A percentile compares a stretch with the other conserved stretches of the same genome.
phyloP scores from a whole-genome alignment of 768 basidiomycete genomes.

The Russula ochroleuca region DNA sequence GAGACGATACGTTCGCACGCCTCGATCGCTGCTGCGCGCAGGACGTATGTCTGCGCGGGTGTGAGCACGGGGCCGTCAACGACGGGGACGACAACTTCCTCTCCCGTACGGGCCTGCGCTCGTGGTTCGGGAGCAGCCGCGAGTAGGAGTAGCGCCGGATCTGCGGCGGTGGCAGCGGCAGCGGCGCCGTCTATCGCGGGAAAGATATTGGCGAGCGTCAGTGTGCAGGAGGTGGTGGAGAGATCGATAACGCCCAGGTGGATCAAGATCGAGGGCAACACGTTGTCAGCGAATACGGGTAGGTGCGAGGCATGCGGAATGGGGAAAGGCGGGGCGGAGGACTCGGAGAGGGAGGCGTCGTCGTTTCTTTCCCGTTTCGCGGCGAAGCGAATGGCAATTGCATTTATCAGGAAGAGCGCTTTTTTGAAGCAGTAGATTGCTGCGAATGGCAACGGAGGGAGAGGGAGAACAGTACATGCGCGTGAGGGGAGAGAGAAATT shows the following conservation, averaged over 20 bases:
- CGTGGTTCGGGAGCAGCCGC: conserved; percentile 29
- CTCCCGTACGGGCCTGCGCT: conserved; percentile 27
- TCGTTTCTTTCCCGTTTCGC: conserved; percentile 34
- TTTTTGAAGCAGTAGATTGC: conserved; percentile 91
- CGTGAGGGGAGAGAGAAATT: conserved; percentile 12
- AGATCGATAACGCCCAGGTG: conserved; percentile 73
- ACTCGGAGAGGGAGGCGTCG: too few species aligned
- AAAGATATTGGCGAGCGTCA: conserved; percentile 45
- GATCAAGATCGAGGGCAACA: conserved; percentile 76
- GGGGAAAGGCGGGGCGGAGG: conserved; percentile 50
- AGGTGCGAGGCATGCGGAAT: conserved; percentile 54
- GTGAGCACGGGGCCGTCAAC: conserved; percentile 54
- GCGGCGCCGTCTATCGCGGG: conserved; percentile 32
- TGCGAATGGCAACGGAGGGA: conserved; percentile 31
- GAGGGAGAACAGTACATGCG: neutral
- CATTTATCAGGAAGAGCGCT: conserved; percentile 76
- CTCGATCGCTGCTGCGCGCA: conserved; percentile 77
- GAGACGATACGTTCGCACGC: conserved; percentile 69
- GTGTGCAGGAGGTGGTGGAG: conserved; percentile 31
- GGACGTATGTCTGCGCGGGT: conserved; percentile 57
- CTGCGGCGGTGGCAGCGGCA: neutral
- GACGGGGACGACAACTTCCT: conserved; percentile 24
- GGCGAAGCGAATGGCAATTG: conserved; percentile 63
- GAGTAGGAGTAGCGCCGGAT: conserved; percentile 39
- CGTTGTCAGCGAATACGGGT: conserved; percentile 77